Percentiles rank a stretch among this genome's conserved stretches.
phyloP scores from a whole-genome alignment of 108 stramenopile species.

The Licmophora abbreviata region DNA sequence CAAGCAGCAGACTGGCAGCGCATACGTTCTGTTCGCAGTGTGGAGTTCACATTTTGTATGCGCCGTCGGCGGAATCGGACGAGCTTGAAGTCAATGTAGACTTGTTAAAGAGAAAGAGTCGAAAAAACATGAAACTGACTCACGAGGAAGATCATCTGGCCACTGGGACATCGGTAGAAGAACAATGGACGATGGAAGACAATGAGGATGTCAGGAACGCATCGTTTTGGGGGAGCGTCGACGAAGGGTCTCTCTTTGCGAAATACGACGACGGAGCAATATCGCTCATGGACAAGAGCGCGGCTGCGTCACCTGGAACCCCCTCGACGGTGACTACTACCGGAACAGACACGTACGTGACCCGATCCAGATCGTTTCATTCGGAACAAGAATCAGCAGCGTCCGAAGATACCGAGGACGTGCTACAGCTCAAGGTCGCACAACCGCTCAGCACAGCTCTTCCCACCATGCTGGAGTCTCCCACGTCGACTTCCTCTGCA shows the following conservation, averaged over 20 bases:
- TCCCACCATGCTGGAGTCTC: background rate
- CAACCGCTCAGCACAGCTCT: background rate
- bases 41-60: slow-evolving; percentile 66
- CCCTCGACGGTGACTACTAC: background rate
- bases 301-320: slow-evolving; percentile 3
- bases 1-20: slow-evolving; percentile 26
- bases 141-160: background rate
- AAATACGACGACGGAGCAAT: background rate
- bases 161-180: background rate
- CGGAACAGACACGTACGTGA: background rate
- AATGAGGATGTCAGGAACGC: background rate
- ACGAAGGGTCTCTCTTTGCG: background rate
- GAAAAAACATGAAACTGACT: background rate
- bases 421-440: background rate
- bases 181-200: too few species aligned
- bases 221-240: background rate
- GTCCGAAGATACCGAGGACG: background rate
- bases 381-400: background rate
- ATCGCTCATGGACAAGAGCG: too few species aligned
- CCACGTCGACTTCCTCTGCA: slow-evolving; percentile 2
- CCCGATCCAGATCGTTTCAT: background rate
- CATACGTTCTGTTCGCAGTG: slow-evolving; percentile 69
- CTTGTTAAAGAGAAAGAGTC: slow-evolving; percentile 31
- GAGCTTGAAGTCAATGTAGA: slow-evolving; percentile 56
- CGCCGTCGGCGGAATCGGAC: slow-evolving; percentile 34